Evolutionary conservation across 371 early-diverging fungal species (phyloP).

Genomic region (Mucor velutinosus): DNA sequence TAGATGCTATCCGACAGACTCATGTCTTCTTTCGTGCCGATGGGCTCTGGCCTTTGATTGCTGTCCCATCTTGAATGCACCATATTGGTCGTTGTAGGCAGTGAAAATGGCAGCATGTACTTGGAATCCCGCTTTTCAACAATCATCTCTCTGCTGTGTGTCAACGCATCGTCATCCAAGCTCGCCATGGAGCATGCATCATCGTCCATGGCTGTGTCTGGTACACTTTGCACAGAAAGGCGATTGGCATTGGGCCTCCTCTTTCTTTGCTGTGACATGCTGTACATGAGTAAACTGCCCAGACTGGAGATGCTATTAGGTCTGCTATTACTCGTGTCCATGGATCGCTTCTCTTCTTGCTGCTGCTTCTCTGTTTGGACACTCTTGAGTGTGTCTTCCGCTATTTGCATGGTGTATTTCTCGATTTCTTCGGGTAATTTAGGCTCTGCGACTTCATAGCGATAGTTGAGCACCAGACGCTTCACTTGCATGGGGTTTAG

Average conservation of each 20-base stretch:
- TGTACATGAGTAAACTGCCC: constrained; percentile 24
- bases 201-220: constrained; percentile 4
- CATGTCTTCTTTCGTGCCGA: not conserved
- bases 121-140: constrained; percentile 52
- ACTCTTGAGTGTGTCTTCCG: constrained; percentile 61
- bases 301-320: constrained; percentile 41
- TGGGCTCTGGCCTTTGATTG: not conserved
- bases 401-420: constrained; percentile 70
- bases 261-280: not conserved
- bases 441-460: constrained; percentile 84
- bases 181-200: not conserved
- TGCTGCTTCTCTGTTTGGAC: constrained; percentile 27
- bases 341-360: constrained; percentile 3
- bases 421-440: constrained; percentile 70
- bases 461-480: constrained; percentile 72
- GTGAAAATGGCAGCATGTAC: constrained; percentile 55
- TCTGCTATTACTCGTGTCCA: not conserved
- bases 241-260: not conserved
- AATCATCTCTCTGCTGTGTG: constrained; percentile 16
- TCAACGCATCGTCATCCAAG: not conserved
- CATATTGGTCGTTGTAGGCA: constrained; percentile 43
- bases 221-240: not conserved
- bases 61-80: constrained; percentile 15
- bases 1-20: constrained; percentile 37
- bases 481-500: constrained; percentile 76